Evolutionary conservation across 179 eudicot genomes (phyloP).

Genomic region (Beta macrorhiza): DNA sequence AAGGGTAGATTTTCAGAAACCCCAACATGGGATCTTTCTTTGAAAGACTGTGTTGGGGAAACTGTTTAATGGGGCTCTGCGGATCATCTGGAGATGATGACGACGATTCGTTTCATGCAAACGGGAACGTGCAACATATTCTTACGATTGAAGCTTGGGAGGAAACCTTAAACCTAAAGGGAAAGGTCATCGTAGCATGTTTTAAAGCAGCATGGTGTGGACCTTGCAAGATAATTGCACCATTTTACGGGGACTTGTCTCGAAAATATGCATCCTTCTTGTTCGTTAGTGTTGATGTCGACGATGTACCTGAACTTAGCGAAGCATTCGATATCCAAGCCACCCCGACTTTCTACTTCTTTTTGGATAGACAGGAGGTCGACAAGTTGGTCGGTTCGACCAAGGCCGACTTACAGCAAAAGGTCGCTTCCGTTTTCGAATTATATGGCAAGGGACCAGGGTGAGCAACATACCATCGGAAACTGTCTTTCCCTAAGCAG

Average conservation of each 20-base stretch:
- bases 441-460: background rate
- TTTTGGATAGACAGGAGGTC: constrained; percentile 4
- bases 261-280: constrained; percentile 9
- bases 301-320: constrained; percentile 9
- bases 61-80: constrained; percentile 1
- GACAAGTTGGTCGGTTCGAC: background rate
- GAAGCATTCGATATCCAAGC: constrained; percentile 10
- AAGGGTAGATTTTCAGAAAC: background rate
- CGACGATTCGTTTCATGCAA: constrained; percentile 13
- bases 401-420: constrained; percentile 5
- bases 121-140: constrained; percentile 15
- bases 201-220: constrained; percentile 19
- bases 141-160: constrained; percentile 14
- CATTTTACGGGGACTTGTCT: constrained; percentile 14
- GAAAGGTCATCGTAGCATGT: constrained; percentile 8
- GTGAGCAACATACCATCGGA: background rate
- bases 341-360: constrained; percentile 10
- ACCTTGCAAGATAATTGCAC: constrained; percentile 14
- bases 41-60: background rate
- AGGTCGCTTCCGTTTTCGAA: background rate
- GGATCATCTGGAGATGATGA: constrained; percentile 1
- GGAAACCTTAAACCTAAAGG: background rate
- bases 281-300: constrained; percentile 15
- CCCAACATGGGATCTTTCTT: background rate
- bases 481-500: background rate